Evolutionary conservation across 108 stramenopile species (phyloP).

Genomic region (Stephanodiscus minutulus): DNA sequence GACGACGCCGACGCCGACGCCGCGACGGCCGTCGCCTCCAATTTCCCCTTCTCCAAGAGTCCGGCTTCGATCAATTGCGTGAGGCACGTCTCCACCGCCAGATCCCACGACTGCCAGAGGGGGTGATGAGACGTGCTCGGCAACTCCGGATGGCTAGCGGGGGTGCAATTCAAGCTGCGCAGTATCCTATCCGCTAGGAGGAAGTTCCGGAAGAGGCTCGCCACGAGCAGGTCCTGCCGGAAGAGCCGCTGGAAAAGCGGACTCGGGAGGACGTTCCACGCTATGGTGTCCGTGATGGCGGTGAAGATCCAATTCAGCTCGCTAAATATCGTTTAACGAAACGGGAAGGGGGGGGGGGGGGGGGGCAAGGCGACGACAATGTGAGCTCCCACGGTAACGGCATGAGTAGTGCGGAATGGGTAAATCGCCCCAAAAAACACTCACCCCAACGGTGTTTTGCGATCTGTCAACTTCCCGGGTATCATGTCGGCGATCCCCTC

Average conservation of each 20-base stretch:
- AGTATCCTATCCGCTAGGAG: conserved; percentile 97
- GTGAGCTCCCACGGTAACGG: background rate
- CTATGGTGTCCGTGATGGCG: conserved; percentile 98
- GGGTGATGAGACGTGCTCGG: conserved; percentile 94
- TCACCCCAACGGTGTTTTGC: conserved; percentile 83
- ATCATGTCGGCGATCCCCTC: conserved; percentile 82
- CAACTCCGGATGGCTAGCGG: conserved; percentile 87
- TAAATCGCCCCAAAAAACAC: no score
- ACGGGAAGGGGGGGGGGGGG: no score
- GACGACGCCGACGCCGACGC: conserved; percentile 2
- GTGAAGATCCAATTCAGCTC: conserved; percentile 99
- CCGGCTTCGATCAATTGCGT: conserved; percentile 79
- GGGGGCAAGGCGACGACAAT: conserved; percentile 16
- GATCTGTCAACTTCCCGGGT: conserved; percentile 90
- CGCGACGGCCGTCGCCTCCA: conserved; percentile 1
- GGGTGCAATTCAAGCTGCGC: conserved; percentile 88
- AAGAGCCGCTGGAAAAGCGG: conserved; percentile 95
- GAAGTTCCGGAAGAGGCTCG: conserved; percentile 97
- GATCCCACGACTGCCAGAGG: conserved; percentile 98
- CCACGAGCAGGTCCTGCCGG: conserved; percentile 96
- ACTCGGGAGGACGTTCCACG: conserved; percentile 98
- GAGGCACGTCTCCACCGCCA: conserved; percentile 96
- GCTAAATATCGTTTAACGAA: no score
- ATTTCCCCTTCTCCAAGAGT: conserved; percentile 17
- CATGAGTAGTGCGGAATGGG: no score